Evolutionary conservation across 2,329 filamentous ascomycete species (phyloP).

Genomic region (Stagonosporopsis tanaceti): DNA sequence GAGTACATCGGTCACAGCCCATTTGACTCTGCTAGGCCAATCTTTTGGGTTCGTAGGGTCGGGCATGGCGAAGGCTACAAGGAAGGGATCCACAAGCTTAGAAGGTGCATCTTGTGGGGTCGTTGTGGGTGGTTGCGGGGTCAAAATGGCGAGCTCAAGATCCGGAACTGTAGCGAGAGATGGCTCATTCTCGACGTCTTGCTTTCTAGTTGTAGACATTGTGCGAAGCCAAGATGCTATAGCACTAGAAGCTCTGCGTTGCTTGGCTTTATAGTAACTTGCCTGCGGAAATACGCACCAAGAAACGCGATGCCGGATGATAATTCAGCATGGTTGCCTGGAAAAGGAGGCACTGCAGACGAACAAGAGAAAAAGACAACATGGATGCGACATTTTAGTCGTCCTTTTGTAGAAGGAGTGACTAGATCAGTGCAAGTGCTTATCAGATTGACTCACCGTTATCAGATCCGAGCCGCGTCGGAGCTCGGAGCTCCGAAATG

Average conservation of each 20-base stretch:
- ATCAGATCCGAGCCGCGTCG: slow-evolving; percentile 17
- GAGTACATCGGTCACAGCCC: slow-evolving; percentile 32
- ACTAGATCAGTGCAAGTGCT: neutral
- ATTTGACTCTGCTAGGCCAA: slow-evolving; percentile 30
- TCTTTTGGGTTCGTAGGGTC: slow-evolving; percentile 33
- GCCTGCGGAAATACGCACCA: neutral
- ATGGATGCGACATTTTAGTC: neutral
- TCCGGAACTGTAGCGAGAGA: neutral
- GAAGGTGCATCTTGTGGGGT: neutral
- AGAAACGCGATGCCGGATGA: too few species aligned
- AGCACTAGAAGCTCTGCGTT: neutral
- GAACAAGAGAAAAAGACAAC: neutral
- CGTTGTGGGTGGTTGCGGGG: neutral
- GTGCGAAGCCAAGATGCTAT: neutral
- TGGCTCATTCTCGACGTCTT: neutral
- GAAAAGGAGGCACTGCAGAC: too few species aligned
- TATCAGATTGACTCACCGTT: slow-evolving; percentile 12
- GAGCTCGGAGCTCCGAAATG: neutral
- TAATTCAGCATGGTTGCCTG: neutral
- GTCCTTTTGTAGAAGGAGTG: neutral
- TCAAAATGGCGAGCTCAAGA: neutral
- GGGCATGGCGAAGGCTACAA: slow-evolving; percentile 24
- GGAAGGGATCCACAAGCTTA: slow-evolving; percentile 10
- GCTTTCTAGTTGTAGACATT: neutral
- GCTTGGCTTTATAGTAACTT: neutral